Evolutionary conservation across 2,329 filamentous ascomycete genomes (phyloP).

Genomic region (Proliferodiscus dingleyae): DNA sequence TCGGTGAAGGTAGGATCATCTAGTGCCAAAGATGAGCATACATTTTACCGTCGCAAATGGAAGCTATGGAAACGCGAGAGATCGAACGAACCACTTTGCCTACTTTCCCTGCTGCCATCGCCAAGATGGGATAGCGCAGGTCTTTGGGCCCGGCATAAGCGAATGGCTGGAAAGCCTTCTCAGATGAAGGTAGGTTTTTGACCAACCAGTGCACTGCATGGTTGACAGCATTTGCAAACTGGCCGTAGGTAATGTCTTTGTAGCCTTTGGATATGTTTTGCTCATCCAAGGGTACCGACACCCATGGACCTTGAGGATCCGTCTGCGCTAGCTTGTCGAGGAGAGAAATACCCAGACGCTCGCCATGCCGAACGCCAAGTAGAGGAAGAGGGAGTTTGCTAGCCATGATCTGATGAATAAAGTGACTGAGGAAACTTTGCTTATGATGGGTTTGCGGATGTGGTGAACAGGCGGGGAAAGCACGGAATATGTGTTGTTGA

Average conservation of each 20-base stretch:
- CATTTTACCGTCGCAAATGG: neutral
- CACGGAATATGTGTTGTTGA: no score
- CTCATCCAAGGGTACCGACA: no score
- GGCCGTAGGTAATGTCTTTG: conserved; percentile 1
- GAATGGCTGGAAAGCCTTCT: neutral
- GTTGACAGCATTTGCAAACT: conserved; percentile 2
- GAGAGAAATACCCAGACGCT: conserved; percentile 1
- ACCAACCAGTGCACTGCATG: conserved; percentile 2
- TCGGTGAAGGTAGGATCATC: conserved; percentile 2
- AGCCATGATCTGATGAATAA: no score
- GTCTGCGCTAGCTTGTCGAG: conserved; percentile 1
- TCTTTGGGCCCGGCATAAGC: conserved; percentile 2
- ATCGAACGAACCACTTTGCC: no score
- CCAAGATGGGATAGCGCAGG: neutral
- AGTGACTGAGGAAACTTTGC: no score
- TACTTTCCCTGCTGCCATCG: no score
- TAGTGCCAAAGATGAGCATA: neutral
- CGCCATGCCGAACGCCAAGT: conserved; percentile 3
- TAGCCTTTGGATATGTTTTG: neutral
- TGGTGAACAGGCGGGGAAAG: no score
- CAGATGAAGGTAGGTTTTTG: neutral
- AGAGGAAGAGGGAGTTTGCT: no score
- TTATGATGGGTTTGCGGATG: no score
- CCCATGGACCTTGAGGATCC: neutral
- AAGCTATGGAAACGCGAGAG: neutral